phyloP scores from a whole-genome alignment of 148 eudicot species.

The Spergularia marina region DNA sequence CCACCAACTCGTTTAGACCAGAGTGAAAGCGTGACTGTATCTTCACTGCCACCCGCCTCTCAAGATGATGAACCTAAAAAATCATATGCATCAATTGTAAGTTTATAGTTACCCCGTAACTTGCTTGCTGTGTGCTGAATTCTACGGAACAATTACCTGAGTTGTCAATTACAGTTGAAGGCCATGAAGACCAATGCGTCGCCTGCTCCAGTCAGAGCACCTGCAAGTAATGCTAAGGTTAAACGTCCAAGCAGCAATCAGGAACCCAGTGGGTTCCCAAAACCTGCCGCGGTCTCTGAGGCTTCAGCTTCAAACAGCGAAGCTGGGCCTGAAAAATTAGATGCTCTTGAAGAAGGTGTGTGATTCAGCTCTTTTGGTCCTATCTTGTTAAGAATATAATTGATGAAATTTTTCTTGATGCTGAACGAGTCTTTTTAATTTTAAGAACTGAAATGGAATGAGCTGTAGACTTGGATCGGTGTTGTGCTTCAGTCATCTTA shows the following conservation, averaged over 20 bases:
- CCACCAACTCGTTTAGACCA: constrained; percentile 37
- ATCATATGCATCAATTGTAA: constrained; percentile 72
- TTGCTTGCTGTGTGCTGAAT: not conserved
- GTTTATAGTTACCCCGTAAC: constrained; percentile 18
- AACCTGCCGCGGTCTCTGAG: constrained; percentile 33
- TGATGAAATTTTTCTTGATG: not conserved
- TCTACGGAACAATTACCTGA: not conserved
- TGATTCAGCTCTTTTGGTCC: constrained; percentile 1
- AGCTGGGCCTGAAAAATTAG: constrained; percentile 34
- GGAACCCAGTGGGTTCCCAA: constrained; percentile 31
- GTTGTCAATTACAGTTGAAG: constrained; percentile 42
- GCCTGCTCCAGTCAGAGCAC: constrained; percentile 38
- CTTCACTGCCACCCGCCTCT: constrained; percentile 37
- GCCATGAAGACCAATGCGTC: constrained; percentile 39
- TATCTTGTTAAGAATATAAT: constrained; percentile 2
- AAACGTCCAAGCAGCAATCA: constrained; percentile 45
- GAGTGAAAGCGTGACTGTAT: constrained; percentile 28
- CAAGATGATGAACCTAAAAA: constrained; percentile 51
- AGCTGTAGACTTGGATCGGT: not conserved
- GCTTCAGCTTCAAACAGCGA: constrained; percentile 34
- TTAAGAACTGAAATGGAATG: not conserved
- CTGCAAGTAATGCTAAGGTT: constrained; percentile 31
- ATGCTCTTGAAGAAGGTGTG: constrained; percentile 41
- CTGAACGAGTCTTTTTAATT: constrained; percentile 1
- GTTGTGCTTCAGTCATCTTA: not conserved